Conservation (phyloP, 2,329 filamentous ascomycete species). For the Fusarium keratoplasticum region DNA sequence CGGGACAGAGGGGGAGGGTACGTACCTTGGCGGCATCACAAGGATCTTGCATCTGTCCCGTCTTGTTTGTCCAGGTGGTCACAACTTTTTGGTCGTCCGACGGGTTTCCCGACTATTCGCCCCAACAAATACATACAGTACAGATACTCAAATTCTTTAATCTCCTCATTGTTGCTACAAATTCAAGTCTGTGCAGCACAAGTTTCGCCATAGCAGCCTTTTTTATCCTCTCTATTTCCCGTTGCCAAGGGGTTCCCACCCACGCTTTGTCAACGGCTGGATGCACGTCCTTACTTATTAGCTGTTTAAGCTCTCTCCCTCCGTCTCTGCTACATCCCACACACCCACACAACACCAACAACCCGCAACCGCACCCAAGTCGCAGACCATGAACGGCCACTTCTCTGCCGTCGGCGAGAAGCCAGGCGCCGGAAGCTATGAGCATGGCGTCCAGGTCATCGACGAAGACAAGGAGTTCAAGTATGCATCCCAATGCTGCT, state of each 20-base stretch:
- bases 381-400: constrained; percentile 77
- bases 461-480: constrained; percentile 95
- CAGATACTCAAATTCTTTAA: neutral
- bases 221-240: neutral
- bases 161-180: neutral
- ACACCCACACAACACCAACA: constrained; percentile 2
- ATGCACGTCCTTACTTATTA: constrained; percentile 26
- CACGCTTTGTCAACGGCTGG: constrained; percentile 32
- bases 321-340: constrained; percentile 16
- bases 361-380: constrained; percentile 18
- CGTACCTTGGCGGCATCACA: constrained; percentile 34
- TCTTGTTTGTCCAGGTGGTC: constrained; percentile 41
- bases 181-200: neutral
- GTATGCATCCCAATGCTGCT: constrained; percentile 62
- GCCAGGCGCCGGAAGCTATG: constrained; percentile 76
- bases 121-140: constrained; percentile 27
- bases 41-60: constrained; percentile 28
- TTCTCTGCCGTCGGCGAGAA: constrained; percentile 79
- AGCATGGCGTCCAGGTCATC: constrained; percentile 96
- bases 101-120: constrained; percentile 26
- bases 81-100: constrained; percentile 41
- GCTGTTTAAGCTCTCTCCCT: constrained; percentile 25
- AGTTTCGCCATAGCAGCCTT: constrained; percentile 15
- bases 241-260: constrained; percentile 27
- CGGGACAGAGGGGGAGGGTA: constrained; percentile 8